A percentile compares a stretch with the other conserved stretches of the same genome.
Evolutionary conservation across 2,329 filamentous ascomycete genomes (phyloP).

Genomic region (Tolypocladium pustulatum): DNA sequence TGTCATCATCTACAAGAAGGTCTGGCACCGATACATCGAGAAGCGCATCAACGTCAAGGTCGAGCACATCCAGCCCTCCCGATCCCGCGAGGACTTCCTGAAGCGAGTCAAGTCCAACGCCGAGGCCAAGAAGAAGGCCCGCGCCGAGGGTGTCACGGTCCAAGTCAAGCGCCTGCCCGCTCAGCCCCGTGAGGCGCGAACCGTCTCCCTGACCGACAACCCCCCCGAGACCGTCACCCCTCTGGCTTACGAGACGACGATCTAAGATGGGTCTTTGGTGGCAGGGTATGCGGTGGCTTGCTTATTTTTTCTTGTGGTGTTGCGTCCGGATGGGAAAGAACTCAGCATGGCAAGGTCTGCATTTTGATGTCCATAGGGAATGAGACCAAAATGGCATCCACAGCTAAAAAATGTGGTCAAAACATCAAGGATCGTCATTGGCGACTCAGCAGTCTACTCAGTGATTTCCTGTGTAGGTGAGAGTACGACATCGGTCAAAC

Average conservation of each 20-base stretch:
- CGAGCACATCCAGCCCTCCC: slow-evolving; percentile 92
- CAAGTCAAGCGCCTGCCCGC: slow-evolving; percentile 86
- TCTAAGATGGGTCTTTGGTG: slow-evolving; percentile 50
- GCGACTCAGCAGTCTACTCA: neutral
- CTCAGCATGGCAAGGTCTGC: slow-evolving; percentile 32
- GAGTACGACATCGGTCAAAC: neutral
- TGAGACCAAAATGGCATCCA: slow-evolving; percentile 24
- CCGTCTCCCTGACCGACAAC: slow-evolving; percentile 71
- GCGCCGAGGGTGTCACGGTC: slow-evolving; percentile 76
- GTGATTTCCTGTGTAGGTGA: neutral
- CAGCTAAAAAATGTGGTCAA: slow-evolving; percentile 1
- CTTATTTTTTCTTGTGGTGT: slow-evolving; percentile 31
- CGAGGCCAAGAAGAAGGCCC: slow-evolving; percentile 83
- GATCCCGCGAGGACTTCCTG: slow-evolving; percentile 94
- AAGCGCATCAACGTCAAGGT: slow-evolving; percentile 99
- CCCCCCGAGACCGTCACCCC: slow-evolving; percentile 85
- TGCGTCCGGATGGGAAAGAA: slow-evolving; percentile 32
- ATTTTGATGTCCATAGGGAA: slow-evolving; percentile 31
- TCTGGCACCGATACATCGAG: slow-evolving; percentile 99
- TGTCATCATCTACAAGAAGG: slow-evolving; percentile 99
- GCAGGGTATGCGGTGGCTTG: slow-evolving; percentile 16
- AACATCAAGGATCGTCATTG: neutral
- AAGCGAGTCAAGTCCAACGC: slow-evolving; percentile 95
- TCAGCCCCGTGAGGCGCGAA: slow-evolving; percentile 70
- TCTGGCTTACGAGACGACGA: slow-evolving; percentile 95